phyloP scores from a whole-genome alignment of 2,329 filamentous ascomycete species.

The Verticillium albo-atrum region DNA sequence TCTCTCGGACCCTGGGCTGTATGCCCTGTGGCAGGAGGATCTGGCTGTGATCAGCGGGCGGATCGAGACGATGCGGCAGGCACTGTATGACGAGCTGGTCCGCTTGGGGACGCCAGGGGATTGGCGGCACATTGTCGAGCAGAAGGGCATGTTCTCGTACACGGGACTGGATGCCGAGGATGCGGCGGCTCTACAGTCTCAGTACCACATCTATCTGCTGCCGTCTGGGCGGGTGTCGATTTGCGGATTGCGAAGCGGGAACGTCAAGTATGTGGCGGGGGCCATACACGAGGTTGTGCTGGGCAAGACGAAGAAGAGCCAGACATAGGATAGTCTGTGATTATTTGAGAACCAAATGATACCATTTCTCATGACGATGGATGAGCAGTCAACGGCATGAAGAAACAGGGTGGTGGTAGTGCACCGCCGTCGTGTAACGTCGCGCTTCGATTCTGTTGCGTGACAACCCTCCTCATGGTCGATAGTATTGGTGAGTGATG shows the following conservation, averaged over 20 bases:
- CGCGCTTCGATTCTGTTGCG: too few species aligned
- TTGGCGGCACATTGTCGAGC: constrained; percentile 27
- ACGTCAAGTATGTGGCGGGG: background rate
- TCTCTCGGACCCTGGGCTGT: constrained; percentile 17
- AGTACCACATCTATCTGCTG: constrained; percentile 1
- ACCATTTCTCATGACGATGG: too few species aligned
- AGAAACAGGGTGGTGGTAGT: too few species aligned
- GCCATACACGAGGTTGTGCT: background rate
- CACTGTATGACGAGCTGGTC: constrained; percentile 23
- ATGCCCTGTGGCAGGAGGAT: constrained; percentile 25
- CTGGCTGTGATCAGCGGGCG: constrained; percentile 28
- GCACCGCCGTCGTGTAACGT: too few species aligned
- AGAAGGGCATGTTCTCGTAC: constrained; percentile 34
- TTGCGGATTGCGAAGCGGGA: background rate
- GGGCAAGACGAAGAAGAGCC: too few species aligned
- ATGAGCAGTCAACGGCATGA: too few species aligned
- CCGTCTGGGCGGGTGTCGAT: background rate
- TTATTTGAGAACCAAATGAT: too few species aligned
- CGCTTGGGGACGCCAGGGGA: constrained; percentile 23
- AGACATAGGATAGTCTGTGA: too few species aligned
- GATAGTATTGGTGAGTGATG: too few species aligned
- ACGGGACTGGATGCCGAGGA: constrained; percentile 34
- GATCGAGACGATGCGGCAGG: constrained; percentile 26
- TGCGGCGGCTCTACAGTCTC: background rate
- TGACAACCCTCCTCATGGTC: too few species aligned